phyloP scores from a whole-genome alignment of 805 yeast genomes.

The Wickerhamiella qilinensis region DNA sequence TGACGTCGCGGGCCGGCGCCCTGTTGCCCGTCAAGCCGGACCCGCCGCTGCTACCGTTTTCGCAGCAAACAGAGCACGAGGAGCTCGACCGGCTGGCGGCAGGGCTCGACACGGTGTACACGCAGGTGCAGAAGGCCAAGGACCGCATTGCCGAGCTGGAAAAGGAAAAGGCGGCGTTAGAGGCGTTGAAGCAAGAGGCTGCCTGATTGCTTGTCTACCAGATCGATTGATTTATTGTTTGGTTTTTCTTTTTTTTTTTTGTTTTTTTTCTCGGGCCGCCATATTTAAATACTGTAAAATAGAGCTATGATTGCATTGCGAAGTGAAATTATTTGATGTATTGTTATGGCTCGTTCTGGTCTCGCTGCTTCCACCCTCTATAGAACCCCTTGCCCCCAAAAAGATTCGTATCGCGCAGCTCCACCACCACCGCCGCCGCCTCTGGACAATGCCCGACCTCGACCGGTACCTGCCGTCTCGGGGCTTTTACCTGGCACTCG shows the following conservation, averaged over 20 bases:
- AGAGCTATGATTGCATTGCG: too few relatives aligned
- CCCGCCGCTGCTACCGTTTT: slow-evolving; percentile 22
- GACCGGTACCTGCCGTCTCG: slow-evolving; percentile 31
- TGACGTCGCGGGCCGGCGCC: slow-evolving; percentile 35
- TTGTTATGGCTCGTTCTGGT: too few relatives aligned
- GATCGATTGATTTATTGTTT: too few relatives aligned
- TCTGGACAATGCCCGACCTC: slow-evolving; percentile 31
- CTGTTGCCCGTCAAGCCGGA: slow-evolving; percentile 23
- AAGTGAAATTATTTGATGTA: too few relatives aligned
- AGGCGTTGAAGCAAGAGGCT: not conserved
- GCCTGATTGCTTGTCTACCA: too few relatives aligned
- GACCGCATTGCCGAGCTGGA: slow-evolving; percentile 23
- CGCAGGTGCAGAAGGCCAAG: slow-evolving; percentile 29
- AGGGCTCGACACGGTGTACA: slow-evolving; percentile 29
- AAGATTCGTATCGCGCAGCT: too few relatives aligned
- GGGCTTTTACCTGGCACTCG: slow-evolving; percentile 46
- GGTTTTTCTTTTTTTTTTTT: too few relatives aligned
- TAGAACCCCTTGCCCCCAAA: too few relatives aligned
- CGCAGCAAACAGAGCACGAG: slow-evolving; percentile 40
- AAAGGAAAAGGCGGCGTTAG: slow-evolving; percentile 14
- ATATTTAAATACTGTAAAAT: too few relatives aligned
- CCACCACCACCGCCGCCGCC: too few relatives aligned
- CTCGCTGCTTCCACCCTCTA: too few relatives aligned
- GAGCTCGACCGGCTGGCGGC: slow-evolving; percentile 41
- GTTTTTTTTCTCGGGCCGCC: too few relatives aligned